Evolutionary conservation across 2,329 filamentous ascomycete genomes (phyloP).

Genomic region (Emydomyces testavorans): DNA sequence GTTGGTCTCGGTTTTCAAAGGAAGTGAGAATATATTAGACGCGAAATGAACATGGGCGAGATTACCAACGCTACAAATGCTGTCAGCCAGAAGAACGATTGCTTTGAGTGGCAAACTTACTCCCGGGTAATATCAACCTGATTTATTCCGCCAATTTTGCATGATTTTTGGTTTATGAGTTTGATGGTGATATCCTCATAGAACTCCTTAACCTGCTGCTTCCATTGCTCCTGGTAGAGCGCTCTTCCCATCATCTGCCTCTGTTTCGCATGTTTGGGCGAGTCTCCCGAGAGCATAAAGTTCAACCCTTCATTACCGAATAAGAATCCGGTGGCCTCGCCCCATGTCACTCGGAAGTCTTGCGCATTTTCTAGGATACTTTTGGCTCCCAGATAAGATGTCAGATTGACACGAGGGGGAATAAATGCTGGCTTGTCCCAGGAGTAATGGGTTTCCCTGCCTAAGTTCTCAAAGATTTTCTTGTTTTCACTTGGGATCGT

Average conservation of each 20-base stretch:
- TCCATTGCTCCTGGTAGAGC: slow-evolving; percentile 18
- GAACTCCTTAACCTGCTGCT: slow-evolving; percentile 19
- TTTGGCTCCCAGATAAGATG: slow-evolving; percentile 18
- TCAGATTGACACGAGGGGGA: slow-evolving; percentile 16
- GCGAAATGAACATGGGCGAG: slow-evolving; percentile 22
- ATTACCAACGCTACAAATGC: slow-evolving; percentile 17
- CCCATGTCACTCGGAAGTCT: slow-evolving; percentile 20
- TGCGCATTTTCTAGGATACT: slow-evolving; percentile 19
- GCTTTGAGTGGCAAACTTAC: slow-evolving; percentile 17
- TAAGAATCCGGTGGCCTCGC: slow-evolving; percentile 17
- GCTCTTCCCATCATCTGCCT: slow-evolving; percentile 17
- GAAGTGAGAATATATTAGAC: slow-evolving; percentile 21
- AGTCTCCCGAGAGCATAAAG: slow-evolving; percentile 19
- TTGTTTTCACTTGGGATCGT: slow-evolving; percentile 21
- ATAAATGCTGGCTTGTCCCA: slow-evolving; percentile 18
- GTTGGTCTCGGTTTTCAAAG: slow-evolving; percentile 22
- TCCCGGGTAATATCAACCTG: slow-evolving; percentile 22
- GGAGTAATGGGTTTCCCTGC: slow-evolving; percentile 17
- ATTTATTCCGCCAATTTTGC: slow-evolving; percentile 44
- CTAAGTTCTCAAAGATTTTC: slow-evolving; percentile 19
- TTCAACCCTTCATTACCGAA: slow-evolving; percentile 17
- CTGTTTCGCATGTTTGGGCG: slow-evolving; percentile 16
- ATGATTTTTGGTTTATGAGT: slow-evolving; percentile 41
- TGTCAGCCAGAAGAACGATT: neutral
- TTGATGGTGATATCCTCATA: slow-evolving; percentile 18